Base-by-base conservation (phyloP, 768 basidiomycete genomes). In the Boletus subcaerulescens region DNA sequence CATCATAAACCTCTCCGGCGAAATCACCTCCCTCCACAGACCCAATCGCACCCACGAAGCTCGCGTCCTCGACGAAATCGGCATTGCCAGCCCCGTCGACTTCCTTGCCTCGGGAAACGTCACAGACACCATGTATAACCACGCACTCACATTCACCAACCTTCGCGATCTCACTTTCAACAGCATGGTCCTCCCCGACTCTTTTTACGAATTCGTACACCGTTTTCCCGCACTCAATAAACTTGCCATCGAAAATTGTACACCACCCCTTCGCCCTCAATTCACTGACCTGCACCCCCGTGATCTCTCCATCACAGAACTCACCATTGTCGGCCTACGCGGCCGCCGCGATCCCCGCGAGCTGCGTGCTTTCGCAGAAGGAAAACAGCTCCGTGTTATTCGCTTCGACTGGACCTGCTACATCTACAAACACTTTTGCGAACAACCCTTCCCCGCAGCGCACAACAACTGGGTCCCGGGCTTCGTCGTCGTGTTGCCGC, bases 331-430 rank as follows among this genome's bases (percentile, higher is more conserved):
- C 48, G 72, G 72, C 51, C 58, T 75, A 11, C 73, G 72, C 48
- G 71, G 71, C 36, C 58, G 60, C 35, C 52, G 61, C 47, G 67
- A 64, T 14, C 50, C 55, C 11, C 62, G 62, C 5, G 66, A 64
- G 26, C 52, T 69, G 3, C 67, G 67, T 12, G 67, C 66, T 4
- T 73, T 79, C 38, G 74, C 70, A 20, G 68, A 71, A 33, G 76
- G 70, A 0, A 60, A 65, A 12, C 66, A 68, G 3, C 69, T 80
- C 18, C 72, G 69, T 14, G 65, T 68, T n/a, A 64, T 80, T n/a
- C 73, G 72, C 45, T 68, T 80, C 45, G 78, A 80, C 60, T 75
- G 71, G 64, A 74, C 71, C 2, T 74, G 73, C 18, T 71, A 74
- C 42, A 71, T 77, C 17, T 72, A 77, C 60, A 66, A 66, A 17